Conservation (phyloP, 2,329 filamentous ascomycete genomes). For the Rachicladosporium sp. region DNA sequence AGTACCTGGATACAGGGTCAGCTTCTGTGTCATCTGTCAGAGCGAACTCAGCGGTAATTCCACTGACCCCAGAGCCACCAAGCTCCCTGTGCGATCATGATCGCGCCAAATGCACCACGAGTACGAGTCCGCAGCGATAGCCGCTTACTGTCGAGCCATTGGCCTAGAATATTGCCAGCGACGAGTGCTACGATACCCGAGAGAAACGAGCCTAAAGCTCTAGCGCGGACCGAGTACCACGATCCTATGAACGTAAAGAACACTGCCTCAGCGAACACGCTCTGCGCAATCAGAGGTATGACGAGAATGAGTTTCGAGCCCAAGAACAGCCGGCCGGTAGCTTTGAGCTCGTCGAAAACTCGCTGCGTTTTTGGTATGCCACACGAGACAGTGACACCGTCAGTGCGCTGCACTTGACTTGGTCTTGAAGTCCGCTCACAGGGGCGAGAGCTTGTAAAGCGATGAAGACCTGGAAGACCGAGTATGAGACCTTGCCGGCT, state of each 20-base stretch:
- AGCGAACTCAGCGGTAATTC: too few species aligned
- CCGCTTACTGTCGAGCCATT: constrained; percentile 48
- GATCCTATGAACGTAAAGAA: constrained; percentile 51
- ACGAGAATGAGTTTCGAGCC: constrained; percentile 51
- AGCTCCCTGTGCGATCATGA: constrained; percentile 48
- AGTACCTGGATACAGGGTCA: constrained; percentile 23
- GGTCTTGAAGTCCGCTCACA: constrained; percentile 53
- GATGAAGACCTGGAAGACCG: constrained; percentile 59
- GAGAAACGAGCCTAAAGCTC: constrained; percentile 59
- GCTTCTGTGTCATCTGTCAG: too few species aligned
- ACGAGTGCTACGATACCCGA: constrained; percentile 55
- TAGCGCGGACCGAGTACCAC: constrained; percentile 58
- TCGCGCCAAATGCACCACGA: constrained; percentile 41
- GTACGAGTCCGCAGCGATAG: constrained; percentile 44
- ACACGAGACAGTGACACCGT: constrained; percentile 50
- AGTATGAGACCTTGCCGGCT: constrained; percentile 55
- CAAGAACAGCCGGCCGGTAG: constrained; percentile 47
- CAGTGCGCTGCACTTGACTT: constrained; percentile 49
- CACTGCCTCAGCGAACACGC: constrained; percentile 59
- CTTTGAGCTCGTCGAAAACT: constrained; percentile 47
- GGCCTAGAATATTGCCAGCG: constrained; percentile 53
- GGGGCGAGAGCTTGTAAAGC: constrained; percentile 55
- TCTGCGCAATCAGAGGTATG: constrained; percentile 56
- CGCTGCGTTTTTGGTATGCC: constrained; percentile 39
- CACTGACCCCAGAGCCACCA: constrained; percentile 56